These are phyloP conservation scores for Trichosporon faecale DNA, from an alignment of 1,284 basidiomycete genomes.

Conservation along the genomic window DNA sequence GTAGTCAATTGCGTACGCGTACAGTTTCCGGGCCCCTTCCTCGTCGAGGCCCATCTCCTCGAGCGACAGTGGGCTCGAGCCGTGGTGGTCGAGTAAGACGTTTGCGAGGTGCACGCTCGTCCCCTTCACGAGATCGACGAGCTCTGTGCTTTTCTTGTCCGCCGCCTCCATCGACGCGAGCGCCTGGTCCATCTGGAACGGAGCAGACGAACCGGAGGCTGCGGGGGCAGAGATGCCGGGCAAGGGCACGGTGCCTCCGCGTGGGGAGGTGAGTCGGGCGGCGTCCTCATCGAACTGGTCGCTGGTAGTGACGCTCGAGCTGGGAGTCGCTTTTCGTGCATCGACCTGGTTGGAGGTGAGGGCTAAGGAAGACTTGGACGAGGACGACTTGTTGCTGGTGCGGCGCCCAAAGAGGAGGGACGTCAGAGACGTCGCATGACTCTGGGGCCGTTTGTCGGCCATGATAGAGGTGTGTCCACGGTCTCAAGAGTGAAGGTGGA, in stretches of 20 bases:
- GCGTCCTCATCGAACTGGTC: conserved; percentile 20
- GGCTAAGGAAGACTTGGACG: conserved; percentile 12
- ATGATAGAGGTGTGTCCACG: conserved; percentile 5
- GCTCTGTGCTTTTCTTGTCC: conserved; percentile 27
- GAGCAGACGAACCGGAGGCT: conserved; percentile 7
- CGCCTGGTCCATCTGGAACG: conserved; percentile 39
- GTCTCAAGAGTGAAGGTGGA: background rate
- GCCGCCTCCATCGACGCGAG: conserved; percentile 37
- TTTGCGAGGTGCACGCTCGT: conserved; percentile 38
- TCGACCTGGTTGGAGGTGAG: conserved; percentile 15
- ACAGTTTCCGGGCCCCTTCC: conserved; percentile 33
- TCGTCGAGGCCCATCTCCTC: conserved; percentile 19
- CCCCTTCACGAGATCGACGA: conserved; percentile 38
- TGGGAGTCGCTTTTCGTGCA: conserved; percentile 17
- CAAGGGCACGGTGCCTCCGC: conserved; percentile 14
- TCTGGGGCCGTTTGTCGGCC: conserved; percentile 6
- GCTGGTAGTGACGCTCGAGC: conserved; percentile 18
- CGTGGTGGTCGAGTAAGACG: conserved; percentile 24
- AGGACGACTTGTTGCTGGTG: conserved; percentile 14
- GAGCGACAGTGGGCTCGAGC: background rate
- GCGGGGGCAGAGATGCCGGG: conserved; percentile 7
- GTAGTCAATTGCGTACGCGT: conserved; percentile 32
- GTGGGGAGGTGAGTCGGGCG: conserved; percentile 14
- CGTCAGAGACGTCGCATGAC: conserved; percentile 10
- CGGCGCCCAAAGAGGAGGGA: conserved; percentile 29